phyloP scores from a whole-genome alignment of 225 moss, liverwort and hornwort genomes.

The Polytrichum formosum region DNA sequence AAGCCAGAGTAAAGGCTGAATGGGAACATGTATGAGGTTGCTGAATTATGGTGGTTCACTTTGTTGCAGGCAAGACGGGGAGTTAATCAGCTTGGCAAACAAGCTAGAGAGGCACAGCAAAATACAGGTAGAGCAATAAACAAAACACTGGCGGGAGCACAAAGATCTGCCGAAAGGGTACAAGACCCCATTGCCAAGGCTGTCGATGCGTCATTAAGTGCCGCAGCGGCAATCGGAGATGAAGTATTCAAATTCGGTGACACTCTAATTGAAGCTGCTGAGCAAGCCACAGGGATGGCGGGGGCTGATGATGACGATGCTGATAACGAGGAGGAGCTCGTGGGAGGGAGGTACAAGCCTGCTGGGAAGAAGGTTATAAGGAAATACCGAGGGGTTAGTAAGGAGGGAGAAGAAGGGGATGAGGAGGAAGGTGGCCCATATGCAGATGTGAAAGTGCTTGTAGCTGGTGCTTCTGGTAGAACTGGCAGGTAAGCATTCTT shows the following conservation, averaged over 20 bases:
- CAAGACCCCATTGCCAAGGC: constrained; percentile 58
- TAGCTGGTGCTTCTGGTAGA: constrained; percentile 82
- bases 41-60: too few species aligned
- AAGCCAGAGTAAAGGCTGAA: too few species aligned
- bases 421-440: constrained; percentile 29
- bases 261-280: constrained; percentile 47
- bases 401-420: constrained; percentile 9
- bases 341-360: constrained; percentile 39
- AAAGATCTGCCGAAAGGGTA: constrained; percentile 55
- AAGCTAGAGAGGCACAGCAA: constrained; percentile 21
- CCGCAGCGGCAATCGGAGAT: constrained; percentile 47
- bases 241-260: constrained; percentile 67
- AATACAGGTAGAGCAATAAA: constrained; percentile 24
- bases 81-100: constrained; percentile 15
- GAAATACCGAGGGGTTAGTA: constrained; percentile 18
- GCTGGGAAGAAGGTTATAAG: constrained; percentile 29
- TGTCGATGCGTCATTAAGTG: constrained; percentile 45
- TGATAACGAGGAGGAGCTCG: constrained; percentile 15
- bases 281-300: constrained; percentile 59
- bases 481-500: constrained; percentile 62
- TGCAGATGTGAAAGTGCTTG: constrained; percentile 62
- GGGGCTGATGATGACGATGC: neutral
- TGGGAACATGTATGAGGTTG: too few species aligned
- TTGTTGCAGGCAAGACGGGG: constrained; percentile 24
- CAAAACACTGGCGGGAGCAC: constrained; percentile 31